Evolutionary conservation across 495 filamentous ascomycete species (phyloP).

Genomic region (Talaromyces liani): DNA sequence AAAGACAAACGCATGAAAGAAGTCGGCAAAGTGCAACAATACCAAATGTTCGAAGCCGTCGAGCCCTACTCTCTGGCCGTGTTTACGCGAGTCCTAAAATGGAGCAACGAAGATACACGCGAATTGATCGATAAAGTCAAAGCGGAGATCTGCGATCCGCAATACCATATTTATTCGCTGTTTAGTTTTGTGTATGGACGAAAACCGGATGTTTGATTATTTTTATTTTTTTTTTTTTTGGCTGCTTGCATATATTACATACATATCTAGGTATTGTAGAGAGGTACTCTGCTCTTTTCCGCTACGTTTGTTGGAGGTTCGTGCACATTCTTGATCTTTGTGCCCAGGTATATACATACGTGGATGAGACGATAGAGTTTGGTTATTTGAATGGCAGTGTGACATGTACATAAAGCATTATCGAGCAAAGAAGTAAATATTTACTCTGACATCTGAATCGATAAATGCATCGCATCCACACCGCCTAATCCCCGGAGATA

Average conservation of each 20-base stretch:
- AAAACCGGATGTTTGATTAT: constrained; percentile 17
- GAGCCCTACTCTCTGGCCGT: constrained; percentile 42
- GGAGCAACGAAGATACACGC: constrained; percentile 44
- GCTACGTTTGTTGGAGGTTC: background rate
- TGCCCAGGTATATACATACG: background rate
- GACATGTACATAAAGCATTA: background rate
- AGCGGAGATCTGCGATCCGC: constrained; percentile 43
- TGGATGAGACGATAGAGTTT: background rate
- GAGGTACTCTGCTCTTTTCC: background rate
- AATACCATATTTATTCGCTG: constrained; percentile 37
- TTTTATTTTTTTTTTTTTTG: too few relatives aligned
- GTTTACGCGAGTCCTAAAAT: constrained; percentile 50
- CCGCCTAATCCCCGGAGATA: background rate
- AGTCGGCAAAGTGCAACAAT: constrained; percentile 38
- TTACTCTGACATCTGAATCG: background rate
- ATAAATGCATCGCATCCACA: background rate
- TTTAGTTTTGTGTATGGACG: constrained; percentile 33
- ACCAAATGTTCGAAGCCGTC: constrained; percentile 42
- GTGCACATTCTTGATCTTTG: background rate
- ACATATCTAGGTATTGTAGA: background rate
- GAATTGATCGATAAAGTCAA: constrained; percentile 44
- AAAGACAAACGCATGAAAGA: constrained; percentile 44
- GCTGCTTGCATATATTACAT: background rate
- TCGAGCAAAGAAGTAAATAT: background rate
- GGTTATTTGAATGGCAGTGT: background rate